Evolutionary conservation across 148 eudicot species (phyloP).

Genomic region (Chenopodium album): DNA sequence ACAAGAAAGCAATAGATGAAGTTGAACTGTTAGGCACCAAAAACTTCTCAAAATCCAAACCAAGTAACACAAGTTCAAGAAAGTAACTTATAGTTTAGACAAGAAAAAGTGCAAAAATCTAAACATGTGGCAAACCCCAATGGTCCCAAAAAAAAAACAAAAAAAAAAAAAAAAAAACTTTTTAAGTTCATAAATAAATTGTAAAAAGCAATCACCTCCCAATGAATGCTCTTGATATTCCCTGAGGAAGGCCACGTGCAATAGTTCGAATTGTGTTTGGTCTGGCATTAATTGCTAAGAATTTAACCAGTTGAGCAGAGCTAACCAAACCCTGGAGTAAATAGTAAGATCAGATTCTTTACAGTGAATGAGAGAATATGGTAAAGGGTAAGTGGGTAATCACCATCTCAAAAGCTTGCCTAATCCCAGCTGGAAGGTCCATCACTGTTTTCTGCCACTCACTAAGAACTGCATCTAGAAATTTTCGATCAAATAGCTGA

Average conservation of each 20-base stretch:
- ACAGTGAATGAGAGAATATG: not conserved
- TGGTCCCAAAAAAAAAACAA: not conserved
- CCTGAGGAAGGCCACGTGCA: conserved; percentile 83
- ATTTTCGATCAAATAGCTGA: conserved; percentile 84
- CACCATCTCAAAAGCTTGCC: conserved; percentile 95
- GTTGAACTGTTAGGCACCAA: too few relatives aligned
- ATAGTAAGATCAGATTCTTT: conserved; percentile 23
- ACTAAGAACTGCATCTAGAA: conserved; percentile 86
- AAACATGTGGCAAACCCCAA: not conserved
- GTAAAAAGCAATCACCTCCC: conserved; percentile 57
- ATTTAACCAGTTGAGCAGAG: conserved; percentile 87
- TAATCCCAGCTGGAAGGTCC: conserved; percentile 92
- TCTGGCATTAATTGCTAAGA: conserved; percentile 79
- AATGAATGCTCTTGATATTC: conserved; percentile 81
- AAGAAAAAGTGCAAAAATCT: not conserved
- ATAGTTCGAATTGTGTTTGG: conserved; percentile 78
- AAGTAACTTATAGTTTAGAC: not conserved
- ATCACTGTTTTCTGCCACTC: conserved; percentile 96
- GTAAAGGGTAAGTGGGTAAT: not conserved
- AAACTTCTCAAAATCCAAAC: too few relatives aligned
- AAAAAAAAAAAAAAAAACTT: too few relatives aligned
- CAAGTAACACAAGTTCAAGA: too few relatives aligned
- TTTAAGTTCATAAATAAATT: not conserved
- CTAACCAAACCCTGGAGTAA: conserved; percentile 80
- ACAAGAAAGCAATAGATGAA: too few relatives aligned